Base-by-base conservation (phyloP, 2,329 filamentous ascomycete genomes). In the Tolypocladium tundrense region DNA sequence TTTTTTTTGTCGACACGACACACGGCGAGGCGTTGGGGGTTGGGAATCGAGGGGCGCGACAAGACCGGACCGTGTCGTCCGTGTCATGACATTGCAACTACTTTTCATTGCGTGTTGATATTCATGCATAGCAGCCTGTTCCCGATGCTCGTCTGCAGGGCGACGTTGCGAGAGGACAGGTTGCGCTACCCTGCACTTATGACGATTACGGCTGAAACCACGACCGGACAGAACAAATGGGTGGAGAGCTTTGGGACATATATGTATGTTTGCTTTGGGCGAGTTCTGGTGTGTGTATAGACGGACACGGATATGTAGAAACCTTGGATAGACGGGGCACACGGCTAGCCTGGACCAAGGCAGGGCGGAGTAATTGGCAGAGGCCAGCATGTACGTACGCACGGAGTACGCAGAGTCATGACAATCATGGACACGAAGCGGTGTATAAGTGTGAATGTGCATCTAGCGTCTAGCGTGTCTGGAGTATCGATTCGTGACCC, bases 141-240 rank as follows among this genome's bases (percentile, higher is more conserved):
- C 6, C 27, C 1, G 48, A 33, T 11, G 16, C 10, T n/a, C 31
- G 48, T 4, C 27, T 13, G 27, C 3, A 11, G 27, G 11, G 19
- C 48, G 31, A 21, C 19, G 31, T 51, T n/a, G 4, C 48, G 19
- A 13, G 48, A n/a, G 48, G 19, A n/a, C 48, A 51, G 35, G 27
- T 1, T 21, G 48, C 48, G 21, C 11, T 5, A 33, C 9, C 27
- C 48, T 60, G 43, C 43, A 54, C 48, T 63, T 40, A 63, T 57
- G 62, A 63, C 59, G 57, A 57, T 59, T 51, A 64, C 57, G 61
- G 56, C 60, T 63, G 57, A 57, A 54, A 62, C 35, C 19, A 55
- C 33, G 27, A 42, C 55, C 21, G 45, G 45, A 27, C 24, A 19
- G 41, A 51, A 42, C 45, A 57, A 7, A 57, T 42, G 55, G 48